Base-by-base conservation (phyloP, 768 basidiomycete species). In the Pisolithus orientalis region DNA sequence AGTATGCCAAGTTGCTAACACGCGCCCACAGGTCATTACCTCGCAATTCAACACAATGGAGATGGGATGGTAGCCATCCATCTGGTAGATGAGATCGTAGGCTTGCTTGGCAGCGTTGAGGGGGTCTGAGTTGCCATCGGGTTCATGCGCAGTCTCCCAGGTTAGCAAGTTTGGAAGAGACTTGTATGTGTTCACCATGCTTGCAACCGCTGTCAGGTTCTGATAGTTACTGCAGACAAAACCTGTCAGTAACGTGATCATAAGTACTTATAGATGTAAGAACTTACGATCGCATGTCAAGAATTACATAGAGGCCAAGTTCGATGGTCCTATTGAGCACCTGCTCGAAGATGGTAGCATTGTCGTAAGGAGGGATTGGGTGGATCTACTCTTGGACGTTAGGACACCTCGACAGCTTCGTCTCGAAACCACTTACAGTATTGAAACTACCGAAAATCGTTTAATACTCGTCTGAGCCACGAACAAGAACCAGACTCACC, bases 71-170 rank as follows among this genome's bases (percentile, higher is more conserved):
- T 83, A 84, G 0, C 77, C 76, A 49, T 83, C 82, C 4, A 78
- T 59, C 17, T 65, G 50, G 54, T 74, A 68, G 51, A 84, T 79
- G 32, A 72, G 55, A 49, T 80, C 72, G 51, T 78, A 76, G 1
- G 81, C 63, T 1, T 39, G 47, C 1, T 52, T 55, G 5, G 87
- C 81, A 0, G 85, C 84, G 50, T 76, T 69, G n/a, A 81, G 62
- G 2, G 87, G 84, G 54, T 87, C 83, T 0, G 75, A 75, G 17
- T 78, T 81, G 39, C 86, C 85, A 51, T 88, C 85, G 1, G 82
- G 84, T 60, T 89, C 85, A 58, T 87, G 85, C 6, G 76, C 83
- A 7, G 84, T 87, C 61, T 87, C 87, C 82, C 83, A 84, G 0
- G 81, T 65, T 10, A 90, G 70, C 25, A 90, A 74, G 56, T 87